Evolutionary conservation across 2,329 filamentous ascomycete genomes (phyloP).

Genomic region (Sporothrix phasma): DNA sequence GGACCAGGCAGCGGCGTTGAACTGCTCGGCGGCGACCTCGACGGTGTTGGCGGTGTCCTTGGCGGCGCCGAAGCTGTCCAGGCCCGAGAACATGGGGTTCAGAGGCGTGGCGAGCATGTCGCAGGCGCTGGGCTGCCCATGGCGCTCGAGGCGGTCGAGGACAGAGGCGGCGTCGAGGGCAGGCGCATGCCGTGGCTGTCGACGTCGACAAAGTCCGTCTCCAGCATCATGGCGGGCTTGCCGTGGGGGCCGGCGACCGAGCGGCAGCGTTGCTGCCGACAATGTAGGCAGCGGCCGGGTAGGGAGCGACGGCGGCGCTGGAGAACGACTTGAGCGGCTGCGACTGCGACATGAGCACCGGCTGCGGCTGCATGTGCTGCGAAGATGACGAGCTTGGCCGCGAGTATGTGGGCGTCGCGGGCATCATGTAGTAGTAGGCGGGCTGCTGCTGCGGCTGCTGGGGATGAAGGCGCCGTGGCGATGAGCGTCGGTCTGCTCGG

Average conservation of each 20-base stretch:
- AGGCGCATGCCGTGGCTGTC: constrained; percentile 56
- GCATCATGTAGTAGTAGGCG: constrained; percentile 27
- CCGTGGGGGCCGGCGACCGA: constrained; percentile 66
- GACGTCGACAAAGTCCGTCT: constrained; percentile 59
- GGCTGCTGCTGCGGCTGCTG: constrained; percentile 36
- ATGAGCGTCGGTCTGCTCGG: constrained; percentile 62
- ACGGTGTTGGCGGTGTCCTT: constrained; percentile 61
- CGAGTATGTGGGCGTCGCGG: constrained; percentile 54
- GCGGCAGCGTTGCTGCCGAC: constrained; percentile 49
- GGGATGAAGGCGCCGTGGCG: constrained; percentile 69
- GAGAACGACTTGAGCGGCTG: constrained; percentile 44
- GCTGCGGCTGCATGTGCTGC: constrained; percentile 45
- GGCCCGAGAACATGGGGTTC: constrained; percentile 65
- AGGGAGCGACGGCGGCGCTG: constrained; percentile 30
- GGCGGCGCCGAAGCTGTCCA: constrained; percentile 55
- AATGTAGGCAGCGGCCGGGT: constrained; percentile 33
- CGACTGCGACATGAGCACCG: constrained; percentile 10
- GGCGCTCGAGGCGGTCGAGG: constrained; percentile 68
- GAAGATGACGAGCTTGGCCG: constrained; percentile 56
- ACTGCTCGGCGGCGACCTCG: constrained; percentile 60
- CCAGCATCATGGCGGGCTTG: constrained; percentile 69
- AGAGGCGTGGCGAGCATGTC: constrained; percentile 75
- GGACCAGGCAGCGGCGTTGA: constrained; percentile 66
- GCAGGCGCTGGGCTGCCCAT: constrained; percentile 72
- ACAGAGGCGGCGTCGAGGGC: constrained; percentile 74